Evolutionary conservation across 768 basidiomycete species (phyloP).

Genomic region (Tylopilus balloui): DNA sequence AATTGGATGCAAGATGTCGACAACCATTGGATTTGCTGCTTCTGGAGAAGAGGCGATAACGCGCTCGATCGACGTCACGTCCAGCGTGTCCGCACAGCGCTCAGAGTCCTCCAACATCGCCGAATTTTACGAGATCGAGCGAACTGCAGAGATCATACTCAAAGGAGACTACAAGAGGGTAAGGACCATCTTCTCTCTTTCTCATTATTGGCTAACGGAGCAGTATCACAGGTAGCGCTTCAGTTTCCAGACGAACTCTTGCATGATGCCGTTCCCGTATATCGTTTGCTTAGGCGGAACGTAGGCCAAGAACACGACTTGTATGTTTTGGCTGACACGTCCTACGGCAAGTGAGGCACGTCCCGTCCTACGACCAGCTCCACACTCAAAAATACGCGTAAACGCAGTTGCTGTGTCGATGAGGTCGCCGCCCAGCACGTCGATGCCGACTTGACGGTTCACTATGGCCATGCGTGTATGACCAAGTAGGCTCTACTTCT

Average conservation of each 20-base stretch:
- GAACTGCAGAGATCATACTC: conserved; percentile 58
- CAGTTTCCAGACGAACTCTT: conserved; percentile 96
- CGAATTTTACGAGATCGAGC: conserved; percentile 70
- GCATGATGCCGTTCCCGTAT: conserved; percentile 81
- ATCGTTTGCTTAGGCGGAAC: conserved; percentile 53
- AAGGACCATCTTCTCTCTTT: conserved; percentile 14
- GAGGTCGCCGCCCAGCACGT: conserved; percentile 94
- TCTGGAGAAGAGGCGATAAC: conserved; percentile 63
- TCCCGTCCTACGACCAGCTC: not conserved
- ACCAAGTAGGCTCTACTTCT: conserved; percentile 59
- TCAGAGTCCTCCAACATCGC: conserved; percentile 41
- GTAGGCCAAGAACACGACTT: conserved; percentile 50
- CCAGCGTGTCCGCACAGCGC: conserved; percentile 35
- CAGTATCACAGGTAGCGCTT: conserved; percentile 60
- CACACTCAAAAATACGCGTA: not conserved
- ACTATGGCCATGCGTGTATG: conserved; percentile 96
- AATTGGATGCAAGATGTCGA: conserved; percentile 10
- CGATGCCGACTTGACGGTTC: conserved; percentile 85
- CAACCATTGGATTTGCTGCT: conserved; percentile 42
- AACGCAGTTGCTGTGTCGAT: conserved; percentile 85
- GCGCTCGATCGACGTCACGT: conserved; percentile 46
- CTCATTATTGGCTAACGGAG: not conserved
- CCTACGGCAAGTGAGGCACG: conserved; percentile 78
- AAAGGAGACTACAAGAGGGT: conserved; percentile 69
- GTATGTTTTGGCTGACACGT: conserved; percentile 95